Conservation (phyloP, 768 basidiomycete genomes). For the Leccinum broughii region DNA sequence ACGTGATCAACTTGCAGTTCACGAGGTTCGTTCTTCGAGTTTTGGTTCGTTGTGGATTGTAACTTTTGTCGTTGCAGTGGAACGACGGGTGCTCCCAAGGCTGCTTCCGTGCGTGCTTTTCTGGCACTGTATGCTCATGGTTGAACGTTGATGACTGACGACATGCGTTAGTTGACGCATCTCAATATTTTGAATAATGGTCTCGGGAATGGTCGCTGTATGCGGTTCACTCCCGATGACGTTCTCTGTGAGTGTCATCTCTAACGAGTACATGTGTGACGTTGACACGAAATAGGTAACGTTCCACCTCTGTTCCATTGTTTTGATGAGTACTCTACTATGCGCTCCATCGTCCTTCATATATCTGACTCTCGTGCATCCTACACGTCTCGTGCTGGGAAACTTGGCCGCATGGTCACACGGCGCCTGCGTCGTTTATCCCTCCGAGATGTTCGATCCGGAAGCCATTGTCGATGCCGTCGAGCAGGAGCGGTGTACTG, state of each 20-base stretch:
- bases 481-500: constrained; percentile 69
- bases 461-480: constrained; percentile 68
- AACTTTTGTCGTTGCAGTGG: constrained; percentile 46
- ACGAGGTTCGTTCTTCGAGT: constrained; percentile 58
- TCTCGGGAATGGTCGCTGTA: constrained; percentile 66
- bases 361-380: constrained; percentile 14
- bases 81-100: constrained; percentile 80
- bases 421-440: constrained; percentile 73
- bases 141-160: not conserved
- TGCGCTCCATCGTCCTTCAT: constrained; percentile 2
- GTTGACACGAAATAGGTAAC: constrained; percentile 53
- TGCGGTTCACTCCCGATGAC: constrained; percentile 66
- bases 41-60: not conserved
- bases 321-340: constrained; percentile 68
- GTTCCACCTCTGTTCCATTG: constrained; percentile 86
- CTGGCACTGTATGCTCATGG: not conserved
- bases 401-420: constrained; percentile 79
- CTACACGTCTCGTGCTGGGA: constrained; percentile 73
- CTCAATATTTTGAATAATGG: constrained; percentile 78
- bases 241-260: constrained; percentile 55
- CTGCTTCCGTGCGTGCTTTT: constrained; percentile 62
- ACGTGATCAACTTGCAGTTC: constrained; percentile 82
- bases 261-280: not conserved
- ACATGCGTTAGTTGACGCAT: constrained; percentile 61
- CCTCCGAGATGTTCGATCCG: constrained; percentile 65